Evolutionary conservation across 805 yeast species (phyloP).

Genomic region (Lipomyces lipofer): DNA sequence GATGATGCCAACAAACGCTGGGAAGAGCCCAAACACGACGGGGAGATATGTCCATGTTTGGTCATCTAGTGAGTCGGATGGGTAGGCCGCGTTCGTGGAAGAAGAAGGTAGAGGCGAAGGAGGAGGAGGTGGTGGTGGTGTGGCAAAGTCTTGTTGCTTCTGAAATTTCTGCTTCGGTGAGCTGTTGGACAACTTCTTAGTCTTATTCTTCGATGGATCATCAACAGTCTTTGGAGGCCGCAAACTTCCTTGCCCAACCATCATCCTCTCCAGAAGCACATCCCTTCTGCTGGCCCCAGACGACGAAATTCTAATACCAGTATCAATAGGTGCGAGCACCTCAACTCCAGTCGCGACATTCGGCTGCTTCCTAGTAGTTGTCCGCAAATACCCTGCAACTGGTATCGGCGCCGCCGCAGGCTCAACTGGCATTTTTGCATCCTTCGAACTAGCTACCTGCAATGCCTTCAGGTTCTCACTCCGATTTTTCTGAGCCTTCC

Average conservation of each 20-base stretch:
- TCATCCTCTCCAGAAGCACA: background rate
- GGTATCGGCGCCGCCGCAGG: no score
- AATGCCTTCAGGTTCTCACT: no score
- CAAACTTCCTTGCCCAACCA: background rate
- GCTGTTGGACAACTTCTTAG: background rate
- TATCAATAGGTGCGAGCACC: background rate
- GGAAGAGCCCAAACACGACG: conserved; percentile 11
- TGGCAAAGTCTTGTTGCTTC: background rate
- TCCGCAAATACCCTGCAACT: no score
- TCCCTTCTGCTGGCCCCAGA: background rate
- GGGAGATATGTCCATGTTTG: conserved; percentile 12
- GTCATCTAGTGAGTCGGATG: background rate
- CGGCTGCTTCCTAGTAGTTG: no score
- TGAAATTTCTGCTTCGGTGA: background rate
- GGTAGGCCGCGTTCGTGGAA: no score
- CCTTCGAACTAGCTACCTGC: no score
- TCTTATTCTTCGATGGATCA: background rate
- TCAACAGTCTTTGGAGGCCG: background rate
- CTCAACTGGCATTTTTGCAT: no score
- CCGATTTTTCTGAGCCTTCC: no score
- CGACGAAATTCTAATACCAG: background rate
- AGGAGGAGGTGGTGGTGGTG: background rate
- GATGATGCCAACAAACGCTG: conserved; percentile 12
- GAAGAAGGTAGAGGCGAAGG: background rate
- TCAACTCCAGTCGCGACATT: background rate